phyloP scores from a whole-genome alignment of 2,329 filamentous ascomycete species.

The Penicillium nordicum region DNA sequence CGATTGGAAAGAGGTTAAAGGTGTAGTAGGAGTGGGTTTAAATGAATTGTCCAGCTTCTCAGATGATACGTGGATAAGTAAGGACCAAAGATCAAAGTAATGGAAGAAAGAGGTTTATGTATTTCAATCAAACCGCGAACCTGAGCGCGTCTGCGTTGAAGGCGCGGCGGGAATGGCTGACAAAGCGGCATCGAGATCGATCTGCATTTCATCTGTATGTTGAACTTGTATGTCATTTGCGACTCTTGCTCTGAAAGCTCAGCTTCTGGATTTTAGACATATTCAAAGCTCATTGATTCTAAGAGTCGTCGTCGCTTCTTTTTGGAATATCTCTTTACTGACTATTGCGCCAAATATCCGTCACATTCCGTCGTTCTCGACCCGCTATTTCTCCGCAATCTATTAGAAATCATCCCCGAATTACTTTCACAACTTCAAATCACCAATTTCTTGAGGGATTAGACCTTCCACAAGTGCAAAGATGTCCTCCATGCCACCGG shows the following conservation, averaged over 20 bases:
- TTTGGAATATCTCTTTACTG: background rate
- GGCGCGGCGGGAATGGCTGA: constrained; percentile 9
- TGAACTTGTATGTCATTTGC: background rate
- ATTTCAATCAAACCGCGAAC: background rate
- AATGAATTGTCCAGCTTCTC: background rate
- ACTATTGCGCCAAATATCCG: background rate
- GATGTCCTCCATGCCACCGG: constrained; percentile 21
- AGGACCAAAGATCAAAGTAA: background rate
- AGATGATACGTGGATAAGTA: background rate
- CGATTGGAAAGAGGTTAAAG: background rate
- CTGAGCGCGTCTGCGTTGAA: background rate
- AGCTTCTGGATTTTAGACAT: background rate
- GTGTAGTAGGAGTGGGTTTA: background rate
- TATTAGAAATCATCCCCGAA: constrained; percentile 21
- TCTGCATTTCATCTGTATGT: background rate
- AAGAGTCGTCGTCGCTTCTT: background rate
- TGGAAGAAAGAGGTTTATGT: background rate
- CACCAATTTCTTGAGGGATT: background rate
- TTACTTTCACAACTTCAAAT: background rate
- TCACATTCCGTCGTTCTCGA: background rate
- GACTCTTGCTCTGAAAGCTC: background rate
- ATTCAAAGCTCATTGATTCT: background rate
- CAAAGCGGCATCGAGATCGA: constrained; percentile 13
- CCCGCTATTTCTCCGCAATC: constrained; percentile 11
- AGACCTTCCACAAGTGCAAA: background rate